Evolutionary conservation across 2,329 filamentous ascomycete genomes (phyloP).

Genomic region (Calcarisporium arbuscula): DNA sequence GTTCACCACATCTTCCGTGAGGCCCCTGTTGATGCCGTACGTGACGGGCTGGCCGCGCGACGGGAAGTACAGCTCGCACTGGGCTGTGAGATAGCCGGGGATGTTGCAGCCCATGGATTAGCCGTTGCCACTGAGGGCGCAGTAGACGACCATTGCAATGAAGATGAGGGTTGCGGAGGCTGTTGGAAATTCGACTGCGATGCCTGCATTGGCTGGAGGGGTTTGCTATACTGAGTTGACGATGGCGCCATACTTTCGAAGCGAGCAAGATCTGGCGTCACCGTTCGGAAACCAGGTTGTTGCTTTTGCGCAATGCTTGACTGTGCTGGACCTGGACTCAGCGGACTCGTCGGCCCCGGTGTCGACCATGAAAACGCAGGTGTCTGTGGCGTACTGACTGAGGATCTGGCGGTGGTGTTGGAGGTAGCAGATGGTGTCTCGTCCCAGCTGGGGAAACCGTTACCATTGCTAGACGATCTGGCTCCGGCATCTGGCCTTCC

Average conservation of each 20-base stretch:
- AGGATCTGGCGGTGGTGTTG: slow-evolving; percentile 20
- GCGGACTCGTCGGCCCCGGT: slow-evolving; percentile 35
- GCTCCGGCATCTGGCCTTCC: slow-evolving; percentile 40
- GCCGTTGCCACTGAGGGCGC: too few relatives aligned
- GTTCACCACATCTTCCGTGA: slow-evolving; percentile 44
- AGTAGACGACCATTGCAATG: slow-evolving; percentile 46
- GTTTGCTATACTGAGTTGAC: slow-evolving; percentile 57
- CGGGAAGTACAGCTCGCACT: slow-evolving; percentile 52
- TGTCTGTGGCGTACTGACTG: slow-evolving; percentile 33
- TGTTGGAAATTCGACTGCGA: slow-evolving; percentile 20
- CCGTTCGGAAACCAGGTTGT: slow-evolving; percentile 43
- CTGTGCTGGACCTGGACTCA: slow-evolving; percentile 22
- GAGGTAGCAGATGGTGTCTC: slow-evolving; percentile 27
- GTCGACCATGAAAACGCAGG: slow-evolving; percentile 61
- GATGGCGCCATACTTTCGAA: slow-evolving; percentile 52
- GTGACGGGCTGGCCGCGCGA: slow-evolving; percentile 36
- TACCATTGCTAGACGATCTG: slow-evolving; percentile 28
- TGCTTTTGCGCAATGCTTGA: slow-evolving; percentile 28
- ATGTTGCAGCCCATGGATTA: too few relatives aligned
- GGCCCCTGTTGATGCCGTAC: slow-evolving; percentile 38
- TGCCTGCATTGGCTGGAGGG: slow-evolving; percentile 40
- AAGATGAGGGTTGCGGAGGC: slow-evolving; percentile 24
- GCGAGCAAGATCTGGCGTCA: slow-evolving; percentile 51
- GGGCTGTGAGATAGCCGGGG: too few relatives aligned
- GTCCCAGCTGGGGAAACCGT: slow-evolving; percentile 45